Conservation (phyloP, 2,329 filamentous ascomycete species). For the Sphaerulina populicola region DNA sequence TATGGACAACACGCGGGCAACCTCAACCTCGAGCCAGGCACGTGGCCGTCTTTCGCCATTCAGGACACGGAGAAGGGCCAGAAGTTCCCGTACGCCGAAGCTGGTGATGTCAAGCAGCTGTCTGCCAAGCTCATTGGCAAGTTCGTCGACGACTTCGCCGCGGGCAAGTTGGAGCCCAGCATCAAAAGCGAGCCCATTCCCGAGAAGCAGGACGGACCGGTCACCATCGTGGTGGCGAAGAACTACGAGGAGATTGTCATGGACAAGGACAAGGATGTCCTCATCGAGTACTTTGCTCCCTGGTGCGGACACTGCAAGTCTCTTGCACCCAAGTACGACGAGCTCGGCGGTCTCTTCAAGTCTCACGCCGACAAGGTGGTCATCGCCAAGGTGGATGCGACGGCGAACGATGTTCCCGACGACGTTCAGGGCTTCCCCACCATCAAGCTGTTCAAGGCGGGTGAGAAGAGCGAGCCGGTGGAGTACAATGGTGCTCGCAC, state of each 20-base stretch:
- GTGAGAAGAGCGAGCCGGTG: constrained; percentile 72
- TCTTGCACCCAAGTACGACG: constrained; percentile 60
- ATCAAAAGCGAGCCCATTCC: constrained; percentile 98
- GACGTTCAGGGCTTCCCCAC: constrained; percentile 97
- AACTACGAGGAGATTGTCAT: constrained; percentile 88
- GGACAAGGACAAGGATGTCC: constrained; percentile 90
- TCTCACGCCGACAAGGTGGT: constrained; percentile 48
- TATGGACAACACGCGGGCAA: constrained; percentile 94
- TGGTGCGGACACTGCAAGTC: constrained; percentile 66
- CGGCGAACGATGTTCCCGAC: constrained; percentile 90
- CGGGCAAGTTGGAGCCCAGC: constrained; percentile 85
- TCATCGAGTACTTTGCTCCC: constrained; percentile 96
- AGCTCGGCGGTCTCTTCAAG: constrained; percentile 51
- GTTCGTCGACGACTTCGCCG: constrained; percentile 78
- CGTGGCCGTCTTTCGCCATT: constrained; percentile 96
- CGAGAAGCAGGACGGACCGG: constrained; percentile 82
- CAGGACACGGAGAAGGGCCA: constrained; percentile 91
- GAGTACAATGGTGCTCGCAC: constrained; percentile 84
- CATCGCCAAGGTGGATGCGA: constrained; percentile 90
- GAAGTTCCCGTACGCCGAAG: constrained; percentile 71
- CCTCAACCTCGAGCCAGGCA: constrained; percentile 90
- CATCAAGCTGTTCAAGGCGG: constrained; percentile 95
- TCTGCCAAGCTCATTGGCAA: constrained; percentile 62
- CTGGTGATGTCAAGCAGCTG: constrained; percentile 70
- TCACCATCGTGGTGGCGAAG: constrained; percentile 83